Base-by-base conservation (phyloP, 371 early-diverging fungal species). In the Batrachochytrium dendrobatidis region DNA sequence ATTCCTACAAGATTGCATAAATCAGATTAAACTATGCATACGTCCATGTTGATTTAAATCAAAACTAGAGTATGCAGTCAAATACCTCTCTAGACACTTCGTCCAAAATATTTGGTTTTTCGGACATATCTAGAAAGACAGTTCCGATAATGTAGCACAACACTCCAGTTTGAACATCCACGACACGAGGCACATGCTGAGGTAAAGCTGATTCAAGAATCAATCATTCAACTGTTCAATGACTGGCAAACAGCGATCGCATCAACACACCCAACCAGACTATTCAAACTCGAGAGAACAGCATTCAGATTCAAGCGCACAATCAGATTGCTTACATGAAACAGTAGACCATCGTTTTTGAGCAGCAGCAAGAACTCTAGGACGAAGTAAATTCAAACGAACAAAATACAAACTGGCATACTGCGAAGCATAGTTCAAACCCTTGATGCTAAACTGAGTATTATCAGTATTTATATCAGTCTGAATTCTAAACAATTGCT, bases 61-160 rank as follows among this genome's bases (percentile, higher is more conserved):
- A 22, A 1, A n/a, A n/a, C 17, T 39, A 39, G 43, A 39, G n/a
- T 39, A 39, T 39, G 43, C n/a, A 39, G n/a, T n/a, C n/a, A n/a
- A n/a, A 26, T 28, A 86, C 88, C 70, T 92, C 89, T 53, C 76
- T 76, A 28, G 87, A 81, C 10, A 94, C 76, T 58, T 91, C 88
- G 32, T 88, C 82, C 61, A 95, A 74, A 51, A 94, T 86, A 66
- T 88, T 91, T 18, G 96, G 94, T 63, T 92, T 94, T 31, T 80
- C 59, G 3, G 79, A 71, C 83, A 91, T 85, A 17, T 94, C 93
- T 30, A 88, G 70, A 67, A 87, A 94, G 17, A 94, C 66, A 0
- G 95, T 93, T 18, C 95, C 96, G 26, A 91, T 67, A 26, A 92
- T 73, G 61, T 78, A 91, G 53, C 85, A 87, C 20, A 81, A 58